A percentile compares a stretch with the other conserved stretches of the same genome.
These are phyloP conservation scores for Ophiostoma sp. DNA, from an alignment of 2,329 filamentous ascomycete genomes.

Conservation along the genomic window DNA sequence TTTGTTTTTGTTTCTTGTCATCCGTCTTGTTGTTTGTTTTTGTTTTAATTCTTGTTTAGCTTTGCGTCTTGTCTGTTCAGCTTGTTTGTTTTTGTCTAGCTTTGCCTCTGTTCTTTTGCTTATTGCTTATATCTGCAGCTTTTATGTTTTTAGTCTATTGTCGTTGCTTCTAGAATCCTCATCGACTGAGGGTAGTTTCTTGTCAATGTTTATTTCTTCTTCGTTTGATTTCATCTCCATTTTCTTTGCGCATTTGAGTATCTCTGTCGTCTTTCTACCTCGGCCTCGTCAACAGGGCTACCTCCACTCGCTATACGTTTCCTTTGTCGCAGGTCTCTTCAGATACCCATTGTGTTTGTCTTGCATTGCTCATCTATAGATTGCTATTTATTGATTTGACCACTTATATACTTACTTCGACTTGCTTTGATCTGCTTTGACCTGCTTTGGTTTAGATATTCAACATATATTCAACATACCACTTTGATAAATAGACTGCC, in stretches of 20 bases:
- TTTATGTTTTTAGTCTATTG: background rate
- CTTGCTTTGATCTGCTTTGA: background rate
- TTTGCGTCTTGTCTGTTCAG: background rate
- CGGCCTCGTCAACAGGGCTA: background rate
- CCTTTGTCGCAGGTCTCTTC: conserved; percentile 10
- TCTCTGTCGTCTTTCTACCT: background rate
- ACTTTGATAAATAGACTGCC: background rate
- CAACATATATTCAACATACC: background rate
- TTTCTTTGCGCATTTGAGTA: background rate
- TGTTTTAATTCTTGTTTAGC: background rate
- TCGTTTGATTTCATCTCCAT: background rate
- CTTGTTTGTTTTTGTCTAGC: background rate
- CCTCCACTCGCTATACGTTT: background rate
- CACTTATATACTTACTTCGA: background rate
- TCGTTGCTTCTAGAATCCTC: background rate
- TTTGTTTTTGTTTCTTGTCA: background rate
- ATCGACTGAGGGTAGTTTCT: conserved; percentile 4
- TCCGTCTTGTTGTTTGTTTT: background rate
- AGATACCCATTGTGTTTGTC: background rate
- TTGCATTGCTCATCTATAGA: background rate
- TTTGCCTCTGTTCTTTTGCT: background rate
- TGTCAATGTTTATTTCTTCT: conserved; percentile 1
- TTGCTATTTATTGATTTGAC: background rate
- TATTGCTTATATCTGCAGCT: background rate
- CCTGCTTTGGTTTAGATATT: background rate